A percentile compares a stretch with the other conserved stretches of the same genome.
These are phyloP conservation scores for Calocybe gambosa DNA, from an alignment of 1,284 basidiomycete genomes.

Conservation along the genomic window DNA sequence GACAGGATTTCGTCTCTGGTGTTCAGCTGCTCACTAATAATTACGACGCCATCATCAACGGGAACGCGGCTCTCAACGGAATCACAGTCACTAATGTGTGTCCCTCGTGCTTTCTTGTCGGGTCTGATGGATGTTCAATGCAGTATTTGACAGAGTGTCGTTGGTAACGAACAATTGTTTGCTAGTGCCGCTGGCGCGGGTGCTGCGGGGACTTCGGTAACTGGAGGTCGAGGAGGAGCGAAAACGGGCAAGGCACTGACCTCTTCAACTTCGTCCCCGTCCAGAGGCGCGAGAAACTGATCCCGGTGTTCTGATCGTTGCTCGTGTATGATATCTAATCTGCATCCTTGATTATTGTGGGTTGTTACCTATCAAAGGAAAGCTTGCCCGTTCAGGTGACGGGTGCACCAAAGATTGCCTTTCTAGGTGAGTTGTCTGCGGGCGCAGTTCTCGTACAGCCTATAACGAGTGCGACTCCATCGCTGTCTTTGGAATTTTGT, in stretches of 20 bases:
- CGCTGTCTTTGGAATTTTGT: no score
- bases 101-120: background rate
- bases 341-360: no score
- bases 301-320: background rate
- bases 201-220: background rate
- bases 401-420: no score
- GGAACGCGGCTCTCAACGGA: conserved; percentile 14
- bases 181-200: conserved; percentile 2
- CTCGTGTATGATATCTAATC: background rate
- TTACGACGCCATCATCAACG: conserved; percentile 15
- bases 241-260: background rate
- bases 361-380: no score
- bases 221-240: background rate
- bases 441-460: no score
- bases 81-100: conserved; percentile 18
- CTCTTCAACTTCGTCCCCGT: background rate
- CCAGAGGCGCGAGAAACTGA: background rate
- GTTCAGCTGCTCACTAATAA: conserved; percentile 23
- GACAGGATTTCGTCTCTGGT: conserved; percentile 21
- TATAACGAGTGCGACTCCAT: no score
- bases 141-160: conserved; percentile 13
- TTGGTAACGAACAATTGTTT: conserved; percentile 19
- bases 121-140: conserved; percentile 1
- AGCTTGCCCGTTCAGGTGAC: no score
- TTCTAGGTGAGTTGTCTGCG: no score